These are phyloP conservation scores for Sicyos edulis DNA, from an alignment of 306 rosid species.

Conservation along the genomic window DNA sequence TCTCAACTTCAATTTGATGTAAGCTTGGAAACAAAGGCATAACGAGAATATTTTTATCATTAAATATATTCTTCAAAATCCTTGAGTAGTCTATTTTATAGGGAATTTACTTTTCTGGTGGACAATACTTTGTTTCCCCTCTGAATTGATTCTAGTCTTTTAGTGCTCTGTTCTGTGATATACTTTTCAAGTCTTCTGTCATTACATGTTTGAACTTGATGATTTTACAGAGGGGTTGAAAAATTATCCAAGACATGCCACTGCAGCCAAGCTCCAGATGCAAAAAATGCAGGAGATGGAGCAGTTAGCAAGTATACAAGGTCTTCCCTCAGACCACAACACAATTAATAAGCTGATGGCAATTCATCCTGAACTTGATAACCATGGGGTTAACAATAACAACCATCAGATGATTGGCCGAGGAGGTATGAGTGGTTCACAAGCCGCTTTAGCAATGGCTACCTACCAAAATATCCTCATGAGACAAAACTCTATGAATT, in stretches of 20 bases:
- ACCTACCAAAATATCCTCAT: slow-evolving; percentile 68
- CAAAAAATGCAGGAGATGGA: slow-evolving; percentile 97
- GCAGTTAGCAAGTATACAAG: slow-evolving; percentile 76
- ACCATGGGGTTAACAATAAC: slow-evolving; percentile 51
- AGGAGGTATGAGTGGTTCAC: slow-evolving; percentile 74
- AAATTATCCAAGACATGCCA: slow-evolving; percentile 68
- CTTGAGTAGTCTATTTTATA: neutral
- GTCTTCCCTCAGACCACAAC: slow-evolving; percentile 77
- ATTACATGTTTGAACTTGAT: neutral
- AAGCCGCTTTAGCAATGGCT: slow-evolving; percentile 65
- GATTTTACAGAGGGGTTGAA: slow-evolving; percentile 73
- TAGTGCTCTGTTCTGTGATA: neutral
- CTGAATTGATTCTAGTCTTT: neutral
- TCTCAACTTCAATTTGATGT: neutral
- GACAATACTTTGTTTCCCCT: neutral
- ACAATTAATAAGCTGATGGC: slow-evolving; percentile 73
- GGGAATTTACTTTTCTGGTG: neutral
- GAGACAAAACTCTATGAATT: slow-evolving; percentile 77
- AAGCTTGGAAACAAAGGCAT: too few species aligned
- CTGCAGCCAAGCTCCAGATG: slow-evolving; percentile 67
- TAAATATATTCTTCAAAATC: neutral
- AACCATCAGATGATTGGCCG: slow-evolving; percentile 52
- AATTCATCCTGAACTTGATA: slow-evolving; percentile 59
- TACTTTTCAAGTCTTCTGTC: neutral
- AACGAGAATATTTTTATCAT: too few species aligned